Evolutionary conservation across 805 yeast species (phyloP).

Genomic region (Kluyveromyces nonfermentans): DNA sequence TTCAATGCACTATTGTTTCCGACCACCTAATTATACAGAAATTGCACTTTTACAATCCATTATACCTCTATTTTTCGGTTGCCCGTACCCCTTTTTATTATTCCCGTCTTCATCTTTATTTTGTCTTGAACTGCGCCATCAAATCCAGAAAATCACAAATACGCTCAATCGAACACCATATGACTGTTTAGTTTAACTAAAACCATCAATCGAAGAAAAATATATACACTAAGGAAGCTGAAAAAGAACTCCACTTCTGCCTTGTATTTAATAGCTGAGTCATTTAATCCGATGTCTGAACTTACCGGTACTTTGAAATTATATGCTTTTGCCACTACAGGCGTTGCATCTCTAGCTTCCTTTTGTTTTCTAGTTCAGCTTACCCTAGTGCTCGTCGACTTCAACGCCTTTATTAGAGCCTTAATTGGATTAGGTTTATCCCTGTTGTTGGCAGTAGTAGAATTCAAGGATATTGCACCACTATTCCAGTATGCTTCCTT

Average conservation of each 20-base stretch:
- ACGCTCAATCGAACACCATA: too few relatives aligned
- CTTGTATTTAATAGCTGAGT: not conserved
- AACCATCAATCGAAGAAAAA: too few relatives aligned
- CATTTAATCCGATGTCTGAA: constrained; percentile 23
- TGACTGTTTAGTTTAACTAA: too few relatives aligned
- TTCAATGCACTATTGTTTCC: too few relatives aligned
- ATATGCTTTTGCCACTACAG: constrained; percentile 38
- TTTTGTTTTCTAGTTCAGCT: constrained; percentile 17
- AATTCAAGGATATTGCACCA: constrained; percentile 42
- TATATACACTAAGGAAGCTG: too few relatives aligned
- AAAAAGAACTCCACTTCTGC: not conserved
- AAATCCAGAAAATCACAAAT: too few relatives aligned
- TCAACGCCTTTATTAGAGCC: constrained; percentile 44
- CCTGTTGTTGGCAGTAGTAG: constrained; percentile 37
- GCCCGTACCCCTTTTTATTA: too few relatives aligned
- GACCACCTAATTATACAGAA: too few relatives aligned
- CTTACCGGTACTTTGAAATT: constrained; percentile 11
- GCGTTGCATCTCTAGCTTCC: constrained; percentile 47
- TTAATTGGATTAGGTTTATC: constrained; percentile 51
- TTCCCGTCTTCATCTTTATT: too few relatives aligned
- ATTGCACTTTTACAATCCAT: too few relatives aligned
- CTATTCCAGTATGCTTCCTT: constrained; percentile 60
- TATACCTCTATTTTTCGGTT: too few relatives aligned
- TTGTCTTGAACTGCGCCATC: too few relatives aligned
- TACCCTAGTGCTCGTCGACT: constrained; percentile 12